phyloP scores from a whole-genome alignment of 257 asterid species.

The Ligustrum vulgare region DNA sequence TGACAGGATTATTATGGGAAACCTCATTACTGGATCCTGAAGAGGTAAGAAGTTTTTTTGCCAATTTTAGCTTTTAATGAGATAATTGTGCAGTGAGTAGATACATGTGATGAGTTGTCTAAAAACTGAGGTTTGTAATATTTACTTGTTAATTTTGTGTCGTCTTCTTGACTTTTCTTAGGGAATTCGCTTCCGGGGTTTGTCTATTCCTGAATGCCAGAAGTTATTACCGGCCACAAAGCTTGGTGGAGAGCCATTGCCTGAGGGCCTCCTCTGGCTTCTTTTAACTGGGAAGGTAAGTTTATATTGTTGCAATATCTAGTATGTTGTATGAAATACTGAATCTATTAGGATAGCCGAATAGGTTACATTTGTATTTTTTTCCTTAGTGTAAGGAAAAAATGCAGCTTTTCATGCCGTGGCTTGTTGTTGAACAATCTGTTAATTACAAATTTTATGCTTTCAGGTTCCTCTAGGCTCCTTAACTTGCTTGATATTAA shows the following conservation, averaged over 20 bases:
- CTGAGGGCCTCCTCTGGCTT: slow-evolving; percentile 99
- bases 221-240: slow-evolving; percentile 82
- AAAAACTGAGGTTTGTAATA: not conserved
- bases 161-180: slow-evolving; percentile 29
- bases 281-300: slow-evolving; percentile 93
- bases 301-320: not conserved
- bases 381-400: not conserved
- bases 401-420: not conserved
- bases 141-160: slow-evolving; percentile 8
- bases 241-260: slow-evolving; percentile 95
- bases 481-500: slow-evolving; percentile 10
- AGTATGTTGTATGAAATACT: slow-evolving; percentile 5
- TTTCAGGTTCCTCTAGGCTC: slow-evolving; percentile 7
- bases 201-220: slow-evolving; percentile 98
- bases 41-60: slow-evolving; percentile 53
- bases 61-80: slow-evolving; percentile 9
- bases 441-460: not conserved
- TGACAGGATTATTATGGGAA: slow-evolving; percentile 99
- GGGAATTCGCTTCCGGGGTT: slow-evolving; percentile 97
- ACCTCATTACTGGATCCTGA: slow-evolving; percentile 97
- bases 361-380: not conserved
- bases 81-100: slow-evolving; percentile 12
- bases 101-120: not conserved
- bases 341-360: not conserved
- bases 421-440: not conserved